These are phyloP conservation scores for Coemansia sp. DNA, from an alignment of 192 early-diverging fungal genomes.

Conservation along the genomic window DNA sequence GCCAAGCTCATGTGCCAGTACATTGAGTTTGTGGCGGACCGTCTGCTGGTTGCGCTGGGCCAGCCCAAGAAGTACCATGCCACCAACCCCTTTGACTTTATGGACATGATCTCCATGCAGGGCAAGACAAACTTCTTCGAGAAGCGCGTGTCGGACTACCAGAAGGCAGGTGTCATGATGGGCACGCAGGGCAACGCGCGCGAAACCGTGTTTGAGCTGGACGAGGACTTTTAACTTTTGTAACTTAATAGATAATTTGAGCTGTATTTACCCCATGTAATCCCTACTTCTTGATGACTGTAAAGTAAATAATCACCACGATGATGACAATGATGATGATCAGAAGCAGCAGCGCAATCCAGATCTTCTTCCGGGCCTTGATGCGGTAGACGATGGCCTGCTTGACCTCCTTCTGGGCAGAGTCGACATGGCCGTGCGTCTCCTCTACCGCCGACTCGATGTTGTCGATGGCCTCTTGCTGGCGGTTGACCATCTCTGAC, in stretches of 20 bases:
- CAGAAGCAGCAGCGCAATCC: slow-evolving; percentile 44
- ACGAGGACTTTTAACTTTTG: slow-evolving; percentile 70
- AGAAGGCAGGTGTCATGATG: slow-evolving; percentile 86
- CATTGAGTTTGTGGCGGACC: slow-evolving; percentile 98
- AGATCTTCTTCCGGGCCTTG: slow-evolving; percentile 54
- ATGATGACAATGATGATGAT: slow-evolving; percentile 53
- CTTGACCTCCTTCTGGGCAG: slow-evolving; percentile 44
- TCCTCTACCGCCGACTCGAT: slow-evolving; percentile 49
- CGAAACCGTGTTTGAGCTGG: slow-evolving; percentile 71
- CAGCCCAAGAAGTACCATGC: slow-evolving; percentile 79
- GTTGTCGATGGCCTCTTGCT: slow-evolving; percentile 55
- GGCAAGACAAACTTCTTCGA: slow-evolving; percentile 99
- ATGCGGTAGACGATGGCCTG: slow-evolving; percentile 49
- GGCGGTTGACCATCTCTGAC: slow-evolving; percentile 51
- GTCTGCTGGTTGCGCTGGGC: slow-evolving; percentile 86
- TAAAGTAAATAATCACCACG: slow-evolving; percentile 56
- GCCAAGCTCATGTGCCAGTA: slow-evolving; percentile 90
- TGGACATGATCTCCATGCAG: slow-evolving; percentile 97
- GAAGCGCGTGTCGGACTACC: slow-evolving; percentile 94
- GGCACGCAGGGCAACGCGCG: slow-evolving; percentile 56
- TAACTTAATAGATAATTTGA: neutral
- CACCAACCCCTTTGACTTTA: slow-evolving; percentile 97
- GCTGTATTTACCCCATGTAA: neutral
- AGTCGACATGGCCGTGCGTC: slow-evolving; percentile 38
- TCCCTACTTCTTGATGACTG: slow-evolving; percentile 48